Conservation (phyloP, 2,329 filamentous ascomycete species). For the Alternaria dauci region DNA sequence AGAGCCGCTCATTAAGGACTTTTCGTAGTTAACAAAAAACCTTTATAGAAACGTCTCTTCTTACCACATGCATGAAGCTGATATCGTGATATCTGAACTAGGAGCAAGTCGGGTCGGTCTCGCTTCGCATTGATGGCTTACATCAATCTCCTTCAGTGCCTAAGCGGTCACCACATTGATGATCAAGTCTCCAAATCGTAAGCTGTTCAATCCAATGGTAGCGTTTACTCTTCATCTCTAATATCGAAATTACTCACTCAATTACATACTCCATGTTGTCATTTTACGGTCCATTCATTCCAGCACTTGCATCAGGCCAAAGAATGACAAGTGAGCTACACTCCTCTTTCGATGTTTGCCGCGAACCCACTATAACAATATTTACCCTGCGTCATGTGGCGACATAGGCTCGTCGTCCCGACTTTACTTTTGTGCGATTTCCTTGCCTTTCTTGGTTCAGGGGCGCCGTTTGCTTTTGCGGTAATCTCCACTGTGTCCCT, state of each 20-base stretch:
- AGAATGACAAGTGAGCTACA: neutral
- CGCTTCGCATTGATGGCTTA: too few species aligned
- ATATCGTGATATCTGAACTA: neutral
- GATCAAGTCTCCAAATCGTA: neutral
- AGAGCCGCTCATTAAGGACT: neutral
- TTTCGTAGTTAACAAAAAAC: neutral
- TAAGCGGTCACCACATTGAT: neutral
- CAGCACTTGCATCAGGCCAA: neutral
- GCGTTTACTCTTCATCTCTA: neutral
- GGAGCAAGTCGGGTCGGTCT: too few species aligned
- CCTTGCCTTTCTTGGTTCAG: neutral
- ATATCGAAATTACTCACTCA: neutral
- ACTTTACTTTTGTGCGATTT: neutral
- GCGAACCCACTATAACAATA: neutral
- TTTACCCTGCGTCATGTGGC: neutral
- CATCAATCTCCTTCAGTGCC: neutral
- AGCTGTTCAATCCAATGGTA: neutral
- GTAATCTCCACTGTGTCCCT: neutral
- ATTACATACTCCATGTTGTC: neutral
- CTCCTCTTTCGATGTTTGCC: neutral
- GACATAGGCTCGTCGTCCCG: neutral
- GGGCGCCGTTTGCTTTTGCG: neutral
- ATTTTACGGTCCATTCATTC: neutral
- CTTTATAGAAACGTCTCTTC: neutral
- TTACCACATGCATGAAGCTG: neutral